Evolutionary conservation across 140 eudicot species (phyloP), one percentile per base, ranked within the genome.

Genomic region (Ambrosia hybrid): DNA sequence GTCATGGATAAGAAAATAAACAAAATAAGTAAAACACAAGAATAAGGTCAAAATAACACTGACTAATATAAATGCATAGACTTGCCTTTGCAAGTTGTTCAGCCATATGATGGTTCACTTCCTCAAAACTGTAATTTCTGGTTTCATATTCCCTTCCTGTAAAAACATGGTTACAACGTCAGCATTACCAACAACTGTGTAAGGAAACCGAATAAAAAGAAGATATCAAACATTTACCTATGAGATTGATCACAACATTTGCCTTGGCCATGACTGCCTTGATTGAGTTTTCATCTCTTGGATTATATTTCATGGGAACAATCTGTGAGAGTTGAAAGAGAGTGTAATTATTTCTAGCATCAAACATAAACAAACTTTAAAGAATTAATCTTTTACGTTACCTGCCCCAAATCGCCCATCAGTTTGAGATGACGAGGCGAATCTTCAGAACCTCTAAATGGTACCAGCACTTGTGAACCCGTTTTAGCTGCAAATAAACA

Each of bases 391-490:
- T 65, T n/a, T n/a, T 30, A 63, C 14, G 74, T 48, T 71, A 90
- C 98, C 98, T 93, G 98, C 48, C 97, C 97, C 82, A 93, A 82
- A 86, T 93, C 98, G 79, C 98, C 98, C 98, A 93, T 93, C 74
- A 93, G 82, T 76, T 93, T 93, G 72, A 93, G 98, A 84, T 93
- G 98, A 52, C 98, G 96, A 53, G 80, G 98, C 82, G 85, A 81
- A 77, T 93, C 98, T 85, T 93, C 98, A 37, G 97, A 90, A 55
- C 98, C 98, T 71, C 98, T 84, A 78, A 90, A 93, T 70, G 98
- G 98, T 71, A 93, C 98, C 67, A 93, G 82, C 62, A 93, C 98
- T 85, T 93, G 98, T 67, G 95, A 83, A 51, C 98, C 98, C 96
- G 81, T 93, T 79, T 93, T 93, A 75, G 98, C 98, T 93, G 87